phyloP scores from a whole-genome alignment of 129 eudicot species.

The Centrapalus pauciflorus region DNA sequence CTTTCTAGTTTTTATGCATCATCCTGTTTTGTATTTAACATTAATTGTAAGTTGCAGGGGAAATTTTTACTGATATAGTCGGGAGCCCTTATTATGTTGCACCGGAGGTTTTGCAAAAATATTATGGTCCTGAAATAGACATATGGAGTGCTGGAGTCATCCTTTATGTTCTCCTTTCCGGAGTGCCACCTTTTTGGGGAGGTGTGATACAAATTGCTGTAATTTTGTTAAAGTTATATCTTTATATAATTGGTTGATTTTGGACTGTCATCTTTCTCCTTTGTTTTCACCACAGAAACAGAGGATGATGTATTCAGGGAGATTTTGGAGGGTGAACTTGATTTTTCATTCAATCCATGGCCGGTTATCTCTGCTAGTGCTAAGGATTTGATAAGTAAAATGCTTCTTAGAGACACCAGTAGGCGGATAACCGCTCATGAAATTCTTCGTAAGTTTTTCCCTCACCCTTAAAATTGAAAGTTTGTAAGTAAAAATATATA shows the following conservation, averaged over 20 bases:
- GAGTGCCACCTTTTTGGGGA: constrained; percentile 79
- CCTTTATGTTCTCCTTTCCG: constrained; percentile 56
- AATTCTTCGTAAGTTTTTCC: constrained; percentile 56
- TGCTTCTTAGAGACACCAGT: constrained; percentile 63
- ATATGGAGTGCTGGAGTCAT: constrained; percentile 81
- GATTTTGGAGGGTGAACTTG: constrained; percentile 56
- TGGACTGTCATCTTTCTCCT: background rate
- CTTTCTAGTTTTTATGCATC: background rate
- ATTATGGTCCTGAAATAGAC: constrained; percentile 63
- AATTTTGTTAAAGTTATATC: background rate
- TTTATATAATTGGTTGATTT: background rate
- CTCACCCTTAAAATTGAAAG: background rate
- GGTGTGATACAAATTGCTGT: constrained; percentile 27
- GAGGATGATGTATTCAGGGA: constrained; percentile 63
- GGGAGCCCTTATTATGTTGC: constrained; percentile 75
- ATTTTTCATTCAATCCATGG: constrained; percentile 76
- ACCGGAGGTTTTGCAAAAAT: constrained; percentile 51
- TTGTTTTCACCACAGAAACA: constrained; percentile 37
- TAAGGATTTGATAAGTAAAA: constrained; percentile 59
- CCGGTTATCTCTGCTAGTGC: constrained; percentile 68
- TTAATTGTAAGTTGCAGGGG: constrained; percentile 30
- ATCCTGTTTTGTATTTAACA: background rate
- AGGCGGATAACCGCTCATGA: constrained; percentile 62
- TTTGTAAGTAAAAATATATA: no score
- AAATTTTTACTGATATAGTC: constrained; percentile 40